Base-by-base conservation (phyloP, 2,329 filamentous ascomycete species). In the Phaeoacremonium minimum region DNA sequence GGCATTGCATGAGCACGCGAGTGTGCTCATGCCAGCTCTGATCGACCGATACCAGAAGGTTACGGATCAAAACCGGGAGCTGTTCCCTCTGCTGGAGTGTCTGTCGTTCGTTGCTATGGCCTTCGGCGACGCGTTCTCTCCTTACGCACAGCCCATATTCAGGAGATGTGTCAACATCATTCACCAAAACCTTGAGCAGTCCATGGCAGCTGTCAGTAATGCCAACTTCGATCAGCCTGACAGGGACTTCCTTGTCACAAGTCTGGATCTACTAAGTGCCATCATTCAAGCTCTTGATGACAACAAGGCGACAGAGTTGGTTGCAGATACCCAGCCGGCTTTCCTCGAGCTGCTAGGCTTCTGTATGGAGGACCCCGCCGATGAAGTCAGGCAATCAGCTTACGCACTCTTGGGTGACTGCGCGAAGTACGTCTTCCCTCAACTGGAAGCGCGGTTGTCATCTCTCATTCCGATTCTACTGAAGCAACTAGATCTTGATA, bases 211-310 rank as follows among this genome's bases (percentile, higher is more conserved):
- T 5, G 74, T 75, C 30, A 78, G 76, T 48, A 86, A 91, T 54
- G 67, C 77, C 5, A 67, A 69, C 7, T 63, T 86, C 28, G 90
- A 96, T 40, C 71, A 77, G 34, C 91, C 93, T 2, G 90, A 97
- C 61, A 96, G 96, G 68, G 93, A 98, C 63, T 98, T 97, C 65
- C 70, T 97, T 43, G 85, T 98, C 32, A 97, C 93, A 18, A 95
- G 89, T 52, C 73, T 98, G 41, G 93, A 98, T 57, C 79, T 98
- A 12, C 67, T 98, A 37, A 95, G 90, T 55, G 85, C 90, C 17
- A 87, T 97, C 48, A 86, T 98, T 38, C 93, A 98, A 58, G 89
- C 90, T 3, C 76, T 98, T 7, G 80, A 87, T 32, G 69, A 76
- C 33, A 65, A 76, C 32, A 83, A 87, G 63, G 86, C 87, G 37